phyloP scores from a whole-genome alignment of 2,329 filamentous ascomycete genomes.

The Myriosclerotinia curreyana region DNA sequence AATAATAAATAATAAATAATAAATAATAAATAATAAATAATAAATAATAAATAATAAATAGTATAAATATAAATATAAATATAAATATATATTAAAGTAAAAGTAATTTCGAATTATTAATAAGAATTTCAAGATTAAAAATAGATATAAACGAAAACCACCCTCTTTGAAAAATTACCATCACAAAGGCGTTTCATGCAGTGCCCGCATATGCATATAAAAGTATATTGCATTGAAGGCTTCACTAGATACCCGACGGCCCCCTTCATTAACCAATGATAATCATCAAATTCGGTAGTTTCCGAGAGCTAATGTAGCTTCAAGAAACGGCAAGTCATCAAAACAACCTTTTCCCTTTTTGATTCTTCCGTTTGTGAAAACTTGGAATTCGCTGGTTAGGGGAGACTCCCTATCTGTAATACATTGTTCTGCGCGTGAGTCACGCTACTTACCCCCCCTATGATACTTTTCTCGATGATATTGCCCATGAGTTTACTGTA shows the following conservation, averaged over 20 bases:
- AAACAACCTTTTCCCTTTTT: not conserved
- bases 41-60: too few relatives aligned
- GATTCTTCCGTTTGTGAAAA: not conserved
- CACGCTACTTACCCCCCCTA: not conserved
- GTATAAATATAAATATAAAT: too few relatives aligned
- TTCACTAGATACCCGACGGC: not conserved
- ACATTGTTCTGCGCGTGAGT: not conserved
- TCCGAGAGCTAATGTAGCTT: not conserved
- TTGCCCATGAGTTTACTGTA: not conserved
- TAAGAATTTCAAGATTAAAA: too few relatives aligned
- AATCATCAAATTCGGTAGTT: not conserved
- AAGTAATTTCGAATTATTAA: too few relatives aligned
- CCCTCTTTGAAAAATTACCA: not conserved
- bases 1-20: too few relatives aligned
- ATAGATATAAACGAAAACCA: too few relatives aligned
- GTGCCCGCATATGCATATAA: not conserved
- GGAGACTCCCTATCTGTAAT: not conserved
- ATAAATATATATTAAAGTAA: too few relatives aligned
- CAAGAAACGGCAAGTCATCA: constrained; percentile 2
- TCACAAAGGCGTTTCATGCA: constrained; percentile 1
- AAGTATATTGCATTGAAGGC: constrained; percentile 6
- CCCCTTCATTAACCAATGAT: not conserved
- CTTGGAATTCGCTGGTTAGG: not conserved
- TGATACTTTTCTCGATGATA: not conserved
- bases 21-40: too few relatives aligned